Evolutionary conservation across 2,329 filamentous ascomycete genomes (phyloP).

Genomic region (Cercospora zeae-maydis): DNA sequence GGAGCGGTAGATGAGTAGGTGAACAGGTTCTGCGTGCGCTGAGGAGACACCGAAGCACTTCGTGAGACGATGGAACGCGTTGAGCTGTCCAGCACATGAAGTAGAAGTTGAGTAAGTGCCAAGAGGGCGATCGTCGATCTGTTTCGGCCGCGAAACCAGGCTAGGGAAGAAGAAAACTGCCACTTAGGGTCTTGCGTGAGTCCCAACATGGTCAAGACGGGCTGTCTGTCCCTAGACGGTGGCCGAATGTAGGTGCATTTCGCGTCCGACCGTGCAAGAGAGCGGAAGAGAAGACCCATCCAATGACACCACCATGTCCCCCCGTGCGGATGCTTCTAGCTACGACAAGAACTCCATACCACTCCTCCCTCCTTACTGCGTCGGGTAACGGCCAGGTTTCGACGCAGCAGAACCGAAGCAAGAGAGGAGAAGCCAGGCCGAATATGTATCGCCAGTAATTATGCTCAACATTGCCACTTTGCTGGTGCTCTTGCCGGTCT

Average conservation of each 20-base stretch:
- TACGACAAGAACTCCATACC: background rate
- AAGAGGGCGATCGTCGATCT: background rate
- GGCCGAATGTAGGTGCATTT: background rate
- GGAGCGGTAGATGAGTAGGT: background rate
- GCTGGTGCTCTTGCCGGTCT: background rate
- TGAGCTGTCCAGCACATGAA: background rate
- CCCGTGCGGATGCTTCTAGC: background rate
- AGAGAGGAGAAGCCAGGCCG: background rate
- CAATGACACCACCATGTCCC: background rate
- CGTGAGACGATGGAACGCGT: background rate
- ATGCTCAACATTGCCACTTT: background rate
- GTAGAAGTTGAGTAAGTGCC: background rate
- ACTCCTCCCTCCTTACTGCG: background rate
- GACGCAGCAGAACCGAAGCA: background rate
- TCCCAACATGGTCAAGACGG: background rate
- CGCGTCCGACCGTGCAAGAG: background rate
- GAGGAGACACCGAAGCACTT: background rate
- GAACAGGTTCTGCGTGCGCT: background rate
- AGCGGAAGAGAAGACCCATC: background rate
- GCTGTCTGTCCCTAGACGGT: background rate
- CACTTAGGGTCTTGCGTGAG: background rate
- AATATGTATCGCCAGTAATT: background rate
- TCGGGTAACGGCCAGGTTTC: background rate
- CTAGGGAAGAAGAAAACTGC: background rate
- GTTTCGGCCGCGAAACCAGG: conserved; percentile 4